Percentiles rank a stretch among this genome's conserved stretches.
Evolutionary conservation across 257 asterid species (phyloP).

Genomic region (Capsicum baccatum): DNA sequence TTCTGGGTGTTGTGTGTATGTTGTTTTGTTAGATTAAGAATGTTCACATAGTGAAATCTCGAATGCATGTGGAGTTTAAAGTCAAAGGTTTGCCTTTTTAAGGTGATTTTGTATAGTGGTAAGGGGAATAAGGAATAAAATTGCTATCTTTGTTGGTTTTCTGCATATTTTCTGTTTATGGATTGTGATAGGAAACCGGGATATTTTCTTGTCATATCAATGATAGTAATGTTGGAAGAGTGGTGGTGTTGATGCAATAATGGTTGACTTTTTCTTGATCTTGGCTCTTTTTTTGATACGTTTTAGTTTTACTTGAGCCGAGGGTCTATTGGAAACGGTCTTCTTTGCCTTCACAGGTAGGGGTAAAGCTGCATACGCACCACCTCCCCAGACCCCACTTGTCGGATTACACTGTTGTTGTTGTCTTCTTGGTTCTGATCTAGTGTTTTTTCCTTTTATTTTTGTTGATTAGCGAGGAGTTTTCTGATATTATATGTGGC

Average conservation of each 20-base stretch:
- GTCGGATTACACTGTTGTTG: too few relatives aligned
- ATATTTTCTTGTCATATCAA: neutral
- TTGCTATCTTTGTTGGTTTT: constrained; percentile 26
- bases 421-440: constrained; percentile 16
- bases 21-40: too few relatives aligned
- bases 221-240: neutral
- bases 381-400: too few relatives aligned
- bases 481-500: too few relatives aligned
- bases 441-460: neutral
- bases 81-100: too few relatives aligned
- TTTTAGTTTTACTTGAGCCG: too few relatives aligned
- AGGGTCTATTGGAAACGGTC: neutral
- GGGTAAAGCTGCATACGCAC: neutral
- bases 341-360: too few relatives aligned
- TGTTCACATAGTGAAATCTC: too few relatives aligned
- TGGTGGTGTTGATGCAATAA: constrained; percentile 8
- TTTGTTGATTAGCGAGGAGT: too few relatives aligned
- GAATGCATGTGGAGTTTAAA: too few relatives aligned
- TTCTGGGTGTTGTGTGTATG: neutral
- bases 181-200: constrained; percentile 30
- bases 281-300: too few relatives aligned
- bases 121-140: neutral
- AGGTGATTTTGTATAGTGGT: too few relatives aligned
- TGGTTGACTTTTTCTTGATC: neutral
- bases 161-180: neutral